A percentile compares a stretch with the other conserved stretches of the same genome.
These are phyloP conservation scores for Amaranthus cruentus DNA, from an alignment of 148 eudicot species.

Conservation along the genomic window DNA sequence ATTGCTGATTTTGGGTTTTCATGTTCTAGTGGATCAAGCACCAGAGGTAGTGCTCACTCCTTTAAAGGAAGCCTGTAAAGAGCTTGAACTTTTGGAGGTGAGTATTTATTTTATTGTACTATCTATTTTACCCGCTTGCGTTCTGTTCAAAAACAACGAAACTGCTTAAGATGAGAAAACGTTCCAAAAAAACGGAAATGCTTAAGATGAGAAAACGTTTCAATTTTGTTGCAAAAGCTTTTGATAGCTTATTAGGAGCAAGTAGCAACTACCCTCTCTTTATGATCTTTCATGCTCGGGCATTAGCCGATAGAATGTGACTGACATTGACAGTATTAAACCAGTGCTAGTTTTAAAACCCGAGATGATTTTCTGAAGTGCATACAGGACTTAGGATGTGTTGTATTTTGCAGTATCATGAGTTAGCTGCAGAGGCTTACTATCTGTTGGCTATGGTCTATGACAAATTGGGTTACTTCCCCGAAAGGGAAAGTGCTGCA, in stretches of 20 bases:
- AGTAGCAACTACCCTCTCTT: not conserved
- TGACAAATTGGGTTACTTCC: slow-evolving; percentile 53
- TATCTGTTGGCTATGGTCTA: slow-evolving; percentile 75
- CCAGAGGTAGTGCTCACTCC: slow-evolving; percentile 66
- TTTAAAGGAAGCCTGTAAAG: slow-evolving; percentile 74
- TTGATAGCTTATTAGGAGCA: not conserved
- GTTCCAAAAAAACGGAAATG: not conserved
- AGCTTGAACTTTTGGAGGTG: slow-evolving; percentile 79
- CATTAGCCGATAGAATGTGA: not conserved
- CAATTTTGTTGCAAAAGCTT: not conserved
- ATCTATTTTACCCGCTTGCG: not conserved
- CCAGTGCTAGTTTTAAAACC: slow-evolving; percentile 1
- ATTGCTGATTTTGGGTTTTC: slow-evolving; percentile 21
- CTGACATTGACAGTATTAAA: not conserved
- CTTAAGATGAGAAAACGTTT: not conserved
- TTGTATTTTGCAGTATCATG: slow-evolving; percentile 60
- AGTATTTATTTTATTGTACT: slow-evolving; percentile 13
- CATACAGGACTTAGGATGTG: not conserved
- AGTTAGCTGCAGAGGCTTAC: slow-evolving; percentile 83
- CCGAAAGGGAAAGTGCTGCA: slow-evolving; percentile 72
- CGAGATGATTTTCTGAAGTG: not conserved
- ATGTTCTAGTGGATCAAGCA: slow-evolving; percentile 44
- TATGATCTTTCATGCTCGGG: too few relatives aligned
- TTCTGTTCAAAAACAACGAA: not conserved
- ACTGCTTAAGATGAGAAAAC: not conserved